Base-by-base conservation (phyloP, 202 grass and related monocot genomes). In the Miscanthus sacchariflorus region DNA sequence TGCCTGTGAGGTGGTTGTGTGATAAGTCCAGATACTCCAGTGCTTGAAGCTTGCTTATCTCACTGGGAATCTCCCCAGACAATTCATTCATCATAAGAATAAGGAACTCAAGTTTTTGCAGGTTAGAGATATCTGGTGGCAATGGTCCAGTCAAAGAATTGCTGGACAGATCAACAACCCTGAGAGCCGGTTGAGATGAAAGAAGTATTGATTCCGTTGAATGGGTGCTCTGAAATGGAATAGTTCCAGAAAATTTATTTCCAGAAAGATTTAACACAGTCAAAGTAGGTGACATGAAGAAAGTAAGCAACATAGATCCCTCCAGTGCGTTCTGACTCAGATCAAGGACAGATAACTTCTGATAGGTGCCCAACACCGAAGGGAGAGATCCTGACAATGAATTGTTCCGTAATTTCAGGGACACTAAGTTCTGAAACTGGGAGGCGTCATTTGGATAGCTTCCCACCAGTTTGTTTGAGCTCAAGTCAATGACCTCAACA, bases 1-100 rank as follows among this genome's bases (percentile, higher is more conserved):
- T 85, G 65, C 96, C 96, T 21, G 70, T 96, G 33, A 99, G 93
- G 40, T 92, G 94, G 78, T 99, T 99, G 12, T 91, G 86, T 70
- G 96, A 99, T 58, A 99, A 88, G 85, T 99, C 96, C 59, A 99
- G 86, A 86, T 93, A 92, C 73, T 99, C 70, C 78, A 99, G 88
- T 27, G 43, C 84, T 74, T 87, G 77, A 83, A 99, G 89, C 79
- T 97, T 97, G 87, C 89, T 89, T 76, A 97, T 81, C 87, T 97
- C 94, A 83, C 83, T 83, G 82, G 97, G 97, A 78, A 99, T 87
- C 81, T 86, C 88, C 49, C 97, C 97, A 83, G 93, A 95, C 35
- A 97, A 92, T 6, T 84, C 90, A 90, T 99, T 99, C 91, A 82
- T 91, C 21, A 78, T 58, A 83, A 99, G 86, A 73, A 89, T 84